Percentiles rank a stretch among this genome's conserved stretches.
These are phyloP conservation scores for Coelastrella sp. DNA, from an alignment of 139 green algal species.

Conservation along the genomic window DNA sequence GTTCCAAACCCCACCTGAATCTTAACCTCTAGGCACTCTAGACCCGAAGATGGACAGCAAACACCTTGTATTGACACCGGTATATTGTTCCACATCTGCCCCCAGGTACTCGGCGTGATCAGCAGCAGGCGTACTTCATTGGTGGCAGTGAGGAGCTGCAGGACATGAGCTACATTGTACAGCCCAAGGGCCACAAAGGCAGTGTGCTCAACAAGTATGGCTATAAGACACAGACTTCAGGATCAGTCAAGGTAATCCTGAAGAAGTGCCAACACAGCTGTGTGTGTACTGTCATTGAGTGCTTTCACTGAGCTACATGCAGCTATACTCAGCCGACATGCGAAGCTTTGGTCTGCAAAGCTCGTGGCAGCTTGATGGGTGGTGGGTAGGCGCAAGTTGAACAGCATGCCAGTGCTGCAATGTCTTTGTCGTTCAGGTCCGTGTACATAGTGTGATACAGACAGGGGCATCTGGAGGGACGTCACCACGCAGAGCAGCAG, in stretches of 20 bases:
- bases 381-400: too few relatives aligned
- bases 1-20: too few relatives aligned
- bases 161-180: conserved; percentile 59
- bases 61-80: not conserved
- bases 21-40: too few relatives aligned
- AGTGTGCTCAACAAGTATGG: conserved; percentile 71
- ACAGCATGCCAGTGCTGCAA: not conserved
- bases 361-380: too few relatives aligned
- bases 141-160: conserved; percentile 69
- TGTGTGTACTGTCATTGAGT: not conserved
- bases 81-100: not conserved
- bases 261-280: not conserved
- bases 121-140: conserved; percentile 68
- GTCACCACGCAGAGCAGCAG: conserved; percentile 25
- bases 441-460: conserved; percentile 45
- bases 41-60: not conserved
- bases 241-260: conserved; percentile 64
- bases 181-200: conserved; percentile 12
- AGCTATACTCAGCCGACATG: too few relatives aligned
- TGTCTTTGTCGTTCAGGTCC: conserved; percentile 46
- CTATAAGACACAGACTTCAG: conserved; percentile 64
- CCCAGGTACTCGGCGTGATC: conserved; percentile 59
- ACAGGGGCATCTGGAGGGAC: not conserved
- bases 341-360: too few relatives aligned
- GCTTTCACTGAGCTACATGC: too few relatives aligned